These are phyloP conservation scores for Smallanthus sonchifolius DNA, from an alignment of 129 eudicot genomes.

Conservation along the genomic window DNA sequence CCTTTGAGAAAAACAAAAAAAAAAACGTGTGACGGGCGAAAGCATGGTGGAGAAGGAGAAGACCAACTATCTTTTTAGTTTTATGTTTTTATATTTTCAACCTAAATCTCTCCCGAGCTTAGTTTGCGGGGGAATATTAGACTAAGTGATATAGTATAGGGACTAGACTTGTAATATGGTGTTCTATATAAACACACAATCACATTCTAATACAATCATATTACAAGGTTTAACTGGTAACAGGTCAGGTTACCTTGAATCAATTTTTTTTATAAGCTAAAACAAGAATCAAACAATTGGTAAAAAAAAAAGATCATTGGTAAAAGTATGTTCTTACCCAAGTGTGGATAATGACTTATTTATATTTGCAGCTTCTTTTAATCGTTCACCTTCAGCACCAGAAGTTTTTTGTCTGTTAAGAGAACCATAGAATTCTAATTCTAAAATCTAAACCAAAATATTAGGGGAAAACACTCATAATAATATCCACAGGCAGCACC, in stretches of 20 bases:
- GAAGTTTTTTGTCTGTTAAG: constrained; percentile 74
- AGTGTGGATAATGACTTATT: constrained; percentile 85
- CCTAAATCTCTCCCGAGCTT: too few species aligned
- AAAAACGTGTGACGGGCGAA: too few species aligned
- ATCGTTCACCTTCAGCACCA: constrained; percentile 96
- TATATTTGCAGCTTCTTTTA: constrained; percentile 89
- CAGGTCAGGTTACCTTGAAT: background rate
- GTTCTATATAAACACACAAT: too few species aligned
- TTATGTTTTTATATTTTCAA: too few species aligned
- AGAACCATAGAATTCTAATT: background rate
- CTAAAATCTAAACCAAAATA: background rate
- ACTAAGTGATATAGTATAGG: too few species aligned
- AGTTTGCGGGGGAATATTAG: too few species aligned
- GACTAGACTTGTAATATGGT: too few species aligned
- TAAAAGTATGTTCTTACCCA: constrained; percentile 43
- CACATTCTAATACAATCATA: too few species aligned
- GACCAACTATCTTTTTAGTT: too few species aligned
- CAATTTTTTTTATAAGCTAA: background rate
- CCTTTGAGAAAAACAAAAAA: too few species aligned
- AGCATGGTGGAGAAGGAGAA: too few species aligned
- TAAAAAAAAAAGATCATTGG: background rate
- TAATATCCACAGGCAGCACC: constrained; percentile 29
- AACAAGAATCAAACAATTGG: background rate
- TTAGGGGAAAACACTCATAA: background rate
- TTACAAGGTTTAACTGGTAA: too few species aligned